Percentiles rank a stretch among this genome's conserved stretches.
These are phyloP conservation scores for Phyllosticta citriasiana DNA, from an alignment of 2,329 filamentous ascomycete species.

Conservation along the genomic window DNA sequence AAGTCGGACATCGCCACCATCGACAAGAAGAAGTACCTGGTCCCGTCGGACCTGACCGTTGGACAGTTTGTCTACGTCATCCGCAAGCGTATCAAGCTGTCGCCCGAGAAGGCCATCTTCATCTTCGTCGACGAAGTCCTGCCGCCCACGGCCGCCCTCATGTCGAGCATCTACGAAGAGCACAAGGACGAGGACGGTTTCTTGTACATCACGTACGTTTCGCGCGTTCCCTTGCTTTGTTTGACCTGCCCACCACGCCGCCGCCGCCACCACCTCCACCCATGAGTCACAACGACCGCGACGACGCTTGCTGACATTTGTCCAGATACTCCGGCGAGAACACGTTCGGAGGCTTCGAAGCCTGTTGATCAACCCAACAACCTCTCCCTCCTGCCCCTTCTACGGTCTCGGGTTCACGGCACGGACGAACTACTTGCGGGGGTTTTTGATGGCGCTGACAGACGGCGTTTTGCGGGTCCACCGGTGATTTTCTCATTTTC, in stretches of 20 bases:
- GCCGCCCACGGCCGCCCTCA: constrained; percentile 89
- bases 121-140: constrained; percentile 99
- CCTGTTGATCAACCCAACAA: not conserved
- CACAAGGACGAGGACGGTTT: constrained; percentile 88
- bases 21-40: constrained; percentile 99
- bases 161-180: constrained; percentile 99
- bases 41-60: constrained; percentile 93
- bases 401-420: constrained; percentile 2
- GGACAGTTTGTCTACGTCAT: constrained; percentile 99
- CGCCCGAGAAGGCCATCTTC: constrained; percentile 99
- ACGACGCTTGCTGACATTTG: constrained; percentile 13
- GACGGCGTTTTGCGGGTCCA: constrained; percentile 21
- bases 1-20: constrained; percentile 99
- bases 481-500: constrained; percentile 13
- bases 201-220: constrained; percentile 85
- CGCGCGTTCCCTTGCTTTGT: not conserved
- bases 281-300: constrained; percentile 9
- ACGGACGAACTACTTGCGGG: not conserved
- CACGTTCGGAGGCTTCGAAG: constrained; percentile 61
- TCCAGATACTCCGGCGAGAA: constrained; percentile 90
- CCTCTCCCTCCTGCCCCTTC: not conserved
- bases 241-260: not conserved
- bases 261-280: not conserved
- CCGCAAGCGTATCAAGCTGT: constrained; percentile 99
- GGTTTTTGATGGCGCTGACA: constrained; percentile 5